Evolutionary conservation across 2,329 filamentous ascomycete genomes (phyloP).

Genomic region (Aspergillus fijiensis): DNA sequence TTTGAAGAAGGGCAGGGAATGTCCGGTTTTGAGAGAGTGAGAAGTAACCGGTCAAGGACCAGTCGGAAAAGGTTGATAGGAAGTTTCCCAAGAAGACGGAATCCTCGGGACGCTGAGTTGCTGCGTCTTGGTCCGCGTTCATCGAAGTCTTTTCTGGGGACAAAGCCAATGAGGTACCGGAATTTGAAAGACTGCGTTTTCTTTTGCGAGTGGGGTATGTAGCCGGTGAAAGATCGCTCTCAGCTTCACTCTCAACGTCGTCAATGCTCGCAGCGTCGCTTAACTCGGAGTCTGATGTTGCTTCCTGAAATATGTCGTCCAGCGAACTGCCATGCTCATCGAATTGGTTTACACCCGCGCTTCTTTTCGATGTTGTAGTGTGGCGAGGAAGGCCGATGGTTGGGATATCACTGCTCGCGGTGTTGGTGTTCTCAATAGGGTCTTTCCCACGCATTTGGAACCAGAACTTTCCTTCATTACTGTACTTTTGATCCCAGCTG

Average conservation of each 20-base stretch:
- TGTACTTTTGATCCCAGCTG: conserved; percentile 55
- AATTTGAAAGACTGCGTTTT: conserved; percentile 36
- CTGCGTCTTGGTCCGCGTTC: conserved; percentile 21
- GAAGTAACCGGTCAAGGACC: conserved; percentile 42
- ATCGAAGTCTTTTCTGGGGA: conserved; percentile 28
- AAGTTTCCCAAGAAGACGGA: conserved; percentile 40
- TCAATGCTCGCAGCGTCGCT: conserved; percentile 28
- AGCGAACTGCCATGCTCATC: conserved; percentile 11
- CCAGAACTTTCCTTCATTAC: conserved; percentile 48
- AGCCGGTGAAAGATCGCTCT: conserved; percentile 22
- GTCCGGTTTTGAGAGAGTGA: conserved; percentile 34
- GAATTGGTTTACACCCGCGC: conserved; percentile 1
- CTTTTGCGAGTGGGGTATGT: conserved; percentile 30
- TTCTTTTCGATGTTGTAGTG: conserved; percentile 11
- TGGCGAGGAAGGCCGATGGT: conserved; percentile 40
- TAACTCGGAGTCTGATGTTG: conserved; percentile 28
- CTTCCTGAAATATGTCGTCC: conserved; percentile 11
- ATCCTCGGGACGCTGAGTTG: conserved; percentile 29
- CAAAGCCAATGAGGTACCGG: conserved; percentile 29
- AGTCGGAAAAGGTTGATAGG: conserved; percentile 41
- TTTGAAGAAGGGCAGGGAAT: conserved; percentile 33
- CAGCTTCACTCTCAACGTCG: conserved; percentile 27
- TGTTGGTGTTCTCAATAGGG: conserved; percentile 7
- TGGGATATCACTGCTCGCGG: conserved; percentile 32
- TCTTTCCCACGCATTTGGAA: conserved; percentile 26